Base-by-base conservation (phyloP, 1,284 basidiomycete genomes). In the Ustilago cynodontis region DNA sequence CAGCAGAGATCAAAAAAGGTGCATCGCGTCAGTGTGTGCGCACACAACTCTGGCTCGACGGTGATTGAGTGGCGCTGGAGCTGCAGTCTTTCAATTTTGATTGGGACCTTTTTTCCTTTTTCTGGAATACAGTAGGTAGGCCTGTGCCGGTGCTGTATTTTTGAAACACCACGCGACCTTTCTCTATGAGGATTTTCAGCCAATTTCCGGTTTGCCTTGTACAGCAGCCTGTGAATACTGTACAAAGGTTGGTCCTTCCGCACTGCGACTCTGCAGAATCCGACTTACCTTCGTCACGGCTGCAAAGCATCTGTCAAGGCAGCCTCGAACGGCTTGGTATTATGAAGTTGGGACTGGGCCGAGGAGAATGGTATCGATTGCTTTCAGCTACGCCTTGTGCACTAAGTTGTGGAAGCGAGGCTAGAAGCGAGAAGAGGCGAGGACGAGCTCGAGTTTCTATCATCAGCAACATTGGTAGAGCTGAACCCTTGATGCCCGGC, bases 21-120 rank as follows among this genome's bases (percentile, higher is more conserved):
- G 47, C 47, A 49, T 49, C 47, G 47, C 47, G 47, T 49, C 47
- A 47, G 45, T 47, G 45, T 47, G 22, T 47, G 45, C 20, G 6
- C 31, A 33, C 31, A 11, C 31, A n/a, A n/a, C 14, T 41, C 37
- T 41, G 13, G 16, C 13, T 41, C 7, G 37, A 41, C 10, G 13
- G 37, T 41, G 14, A 41, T 6, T 41, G 14, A 41, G 37, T 16
- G 37, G 37, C 0, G 37, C 16, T 2, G 18, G 13, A n/a, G 18
- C 14, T 41, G 37, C 37, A 41, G 37, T 41, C 37, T 7, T 7
- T 5, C 16, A 14, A 33, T 41, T 41, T 41, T 41, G 37, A 41
- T 41, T 41, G 37, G 1, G 37, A 41, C 37, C 37, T 33, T 5
- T 33, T 33, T 33, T 33, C 31, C 31, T 33, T 33, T 33, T 33